A percentile compares a stretch with the other conserved stretches of the same genome.
Conservation (phyloP, 2,329 filamentous ascomycete genomes). For the Aspergillus sp. region DNA sequence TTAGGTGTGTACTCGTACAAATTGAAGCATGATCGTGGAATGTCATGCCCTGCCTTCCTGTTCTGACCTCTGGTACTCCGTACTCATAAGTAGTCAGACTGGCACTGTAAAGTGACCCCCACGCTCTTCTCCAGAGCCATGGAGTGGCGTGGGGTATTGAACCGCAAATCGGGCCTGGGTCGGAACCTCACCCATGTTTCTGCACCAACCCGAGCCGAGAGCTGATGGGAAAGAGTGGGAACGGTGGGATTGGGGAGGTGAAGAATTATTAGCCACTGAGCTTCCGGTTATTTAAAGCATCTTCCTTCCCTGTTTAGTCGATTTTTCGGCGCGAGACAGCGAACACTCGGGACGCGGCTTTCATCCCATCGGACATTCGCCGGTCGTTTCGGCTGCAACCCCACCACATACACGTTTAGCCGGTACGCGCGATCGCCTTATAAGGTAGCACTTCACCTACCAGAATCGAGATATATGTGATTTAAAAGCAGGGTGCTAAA, state of each 20-base stretch:
- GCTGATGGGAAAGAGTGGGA: slow-evolving; percentile 8
- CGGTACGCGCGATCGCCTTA: not conserved
- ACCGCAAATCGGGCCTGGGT: slow-evolving; percentile 3
- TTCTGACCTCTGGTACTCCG: no score
- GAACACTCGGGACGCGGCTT: slow-evolving; percentile 4
- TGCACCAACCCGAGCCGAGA: slow-evolving; percentile 14
- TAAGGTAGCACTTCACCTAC: slow-evolving; percentile 5
- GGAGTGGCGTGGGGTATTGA: slow-evolving; percentile 16
- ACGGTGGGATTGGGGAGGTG: slow-evolving; percentile 7
- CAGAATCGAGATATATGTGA: not conserved
- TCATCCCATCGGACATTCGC: slow-evolving; percentile 16
- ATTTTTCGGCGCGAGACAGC: not conserved
- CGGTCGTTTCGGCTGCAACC: slow-evolving; percentile 13
- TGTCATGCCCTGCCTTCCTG: no score
- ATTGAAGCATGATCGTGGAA: no score
- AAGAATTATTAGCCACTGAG: slow-evolving; percentile 2
- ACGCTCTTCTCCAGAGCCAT: slow-evolving; percentile 12
- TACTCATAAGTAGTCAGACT: no score
- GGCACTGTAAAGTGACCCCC: not conserved
- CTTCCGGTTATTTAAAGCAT: slow-evolving; percentile 11
- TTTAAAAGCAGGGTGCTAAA: not conserved
- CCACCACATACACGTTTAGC: not conserved
- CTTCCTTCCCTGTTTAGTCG: not conserved
- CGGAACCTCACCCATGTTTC: not conserved
- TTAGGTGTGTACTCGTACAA: no score